A percentile compares a stretch with the other conserved stretches of the same genome.
Conservation (phyloP, 2,329 filamentous ascomycete species). For the Talaromyces sp. region DNA sequence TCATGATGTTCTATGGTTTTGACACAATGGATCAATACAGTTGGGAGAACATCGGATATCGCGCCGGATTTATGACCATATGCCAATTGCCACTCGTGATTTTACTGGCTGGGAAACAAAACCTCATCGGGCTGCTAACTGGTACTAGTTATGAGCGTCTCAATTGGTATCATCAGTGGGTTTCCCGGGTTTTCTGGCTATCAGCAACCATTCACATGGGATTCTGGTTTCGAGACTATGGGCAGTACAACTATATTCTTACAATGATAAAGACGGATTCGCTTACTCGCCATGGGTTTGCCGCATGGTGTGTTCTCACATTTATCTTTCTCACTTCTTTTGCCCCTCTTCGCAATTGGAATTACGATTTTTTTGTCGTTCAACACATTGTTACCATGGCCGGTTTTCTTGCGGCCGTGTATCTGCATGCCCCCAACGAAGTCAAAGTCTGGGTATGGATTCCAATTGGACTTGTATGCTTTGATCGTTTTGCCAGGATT, state of each 20-base stretch:
- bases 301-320: constrained; percentile 45
- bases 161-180: constrained; percentile 51
- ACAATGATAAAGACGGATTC: constrained; percentile 44
- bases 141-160: constrained; percentile 46
- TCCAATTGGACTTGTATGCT: constrained; percentile 40
- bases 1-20: constrained; percentile 52
- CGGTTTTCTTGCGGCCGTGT: constrained; percentile 44
- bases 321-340: constrained; percentile 49
- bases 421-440: constrained; percentile 42
- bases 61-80: constrained; percentile 49
- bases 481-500: constrained; percentile 39
- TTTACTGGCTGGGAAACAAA: constrained; percentile 51
- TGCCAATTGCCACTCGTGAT: constrained; percentile 52
- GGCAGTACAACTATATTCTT: constrained; percentile 44
- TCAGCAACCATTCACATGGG: constrained; percentile 50
- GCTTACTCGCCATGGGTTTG: constrained; percentile 47
- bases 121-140: constrained; percentile 44
- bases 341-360: constrained; percentile 42
- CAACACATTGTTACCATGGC: constrained; percentile 49
- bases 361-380: constrained; percentile 51
- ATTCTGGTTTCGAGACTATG: constrained; percentile 51
- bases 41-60: constrained; percentile 53
- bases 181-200: constrained; percentile 46
- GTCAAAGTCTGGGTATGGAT: constrained; percentile 43
- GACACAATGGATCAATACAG: constrained; percentile 44